phyloP scores from a whole-genome alignment of 345 rosid species.

The Lumnitzera littorea region DNA sequence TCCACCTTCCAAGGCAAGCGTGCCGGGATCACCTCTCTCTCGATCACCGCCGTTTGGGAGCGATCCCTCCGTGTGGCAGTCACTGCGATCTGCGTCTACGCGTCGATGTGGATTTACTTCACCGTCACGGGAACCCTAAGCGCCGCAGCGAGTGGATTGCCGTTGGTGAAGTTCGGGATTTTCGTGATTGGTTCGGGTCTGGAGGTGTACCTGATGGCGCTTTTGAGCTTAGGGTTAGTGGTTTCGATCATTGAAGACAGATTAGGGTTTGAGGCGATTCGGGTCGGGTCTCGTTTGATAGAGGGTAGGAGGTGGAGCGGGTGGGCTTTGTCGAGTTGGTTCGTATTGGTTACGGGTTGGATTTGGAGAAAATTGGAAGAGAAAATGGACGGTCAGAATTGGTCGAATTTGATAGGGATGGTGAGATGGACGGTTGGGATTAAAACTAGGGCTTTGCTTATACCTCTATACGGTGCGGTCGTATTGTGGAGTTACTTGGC shows the following conservation, averaged over 20 bases:
- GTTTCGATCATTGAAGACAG: slow-evolving; percentile 54
- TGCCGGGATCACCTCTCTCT: neutral
- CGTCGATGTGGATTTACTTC: slow-evolving; percentile 31
- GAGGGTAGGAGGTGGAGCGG: slow-evolving; percentile 47
- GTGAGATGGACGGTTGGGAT: slow-evolving; percentile 29
- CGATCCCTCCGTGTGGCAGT: slow-evolving; percentile 22
- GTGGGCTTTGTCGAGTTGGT: slow-evolving; percentile 36
- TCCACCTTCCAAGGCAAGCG: slow-evolving; percentile 1
- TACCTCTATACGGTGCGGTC: slow-evolving; percentile 40
- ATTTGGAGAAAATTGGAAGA: slow-evolving; percentile 50
- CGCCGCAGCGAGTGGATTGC: slow-evolving; percentile 13
- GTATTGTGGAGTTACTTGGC: slow-evolving; percentile 57
- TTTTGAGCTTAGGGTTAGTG: slow-evolving; percentile 48
- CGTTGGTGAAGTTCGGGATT: slow-evolving; percentile 17
- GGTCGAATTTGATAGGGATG: slow-evolving; percentile 11
- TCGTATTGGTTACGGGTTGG: slow-evolving; percentile 34
- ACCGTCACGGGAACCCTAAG: slow-evolving; percentile 20
- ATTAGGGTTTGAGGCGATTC: slow-evolving; percentile 55
- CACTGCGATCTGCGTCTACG: slow-evolving; percentile 48
- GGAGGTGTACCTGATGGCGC: slow-evolving; percentile 58
- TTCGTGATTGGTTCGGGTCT: slow-evolving; percentile 20
- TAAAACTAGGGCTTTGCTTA: slow-evolving; percentile 33
- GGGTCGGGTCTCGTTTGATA: slow-evolving; percentile 41
- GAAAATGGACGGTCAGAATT: slow-evolving; percentile 29
- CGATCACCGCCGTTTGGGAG: slow-evolving; percentile 29